Conservation (phyloP, 495 filamentous ascomycete genomes). For the Haplographium delicatum region DNA sequence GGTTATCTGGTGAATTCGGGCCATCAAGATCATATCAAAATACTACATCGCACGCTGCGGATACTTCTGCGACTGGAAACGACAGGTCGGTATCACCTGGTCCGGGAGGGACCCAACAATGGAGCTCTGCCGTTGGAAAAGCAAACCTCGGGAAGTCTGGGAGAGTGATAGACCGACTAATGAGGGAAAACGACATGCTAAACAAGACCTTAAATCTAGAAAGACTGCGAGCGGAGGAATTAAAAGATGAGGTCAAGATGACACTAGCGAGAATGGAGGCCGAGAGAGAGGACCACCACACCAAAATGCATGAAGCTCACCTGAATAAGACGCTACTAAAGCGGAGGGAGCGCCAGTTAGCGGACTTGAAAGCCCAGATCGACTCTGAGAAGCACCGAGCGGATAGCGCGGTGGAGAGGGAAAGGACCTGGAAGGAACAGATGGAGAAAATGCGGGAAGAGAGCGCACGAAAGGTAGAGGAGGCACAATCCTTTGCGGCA, state of each 20-base stretch:
- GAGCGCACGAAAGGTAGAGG: constrained; percentile 56
- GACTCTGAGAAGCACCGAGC: constrained; percentile 62
- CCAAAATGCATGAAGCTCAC: constrained; percentile 63
- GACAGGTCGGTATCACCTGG: neutral
- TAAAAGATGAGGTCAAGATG: constrained; percentile 63
- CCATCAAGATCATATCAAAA: constrained; percentile 7
- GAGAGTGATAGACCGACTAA: constrained; percentile 84
- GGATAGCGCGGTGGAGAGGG: constrained; percentile 50
- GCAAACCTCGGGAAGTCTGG: constrained; percentile 84
- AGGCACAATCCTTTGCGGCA: constrained; percentile 50
- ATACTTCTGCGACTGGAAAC: neutral
- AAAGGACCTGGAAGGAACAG: constrained; percentile 56
- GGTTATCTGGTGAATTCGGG: constrained; percentile 23
- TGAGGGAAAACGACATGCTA: constrained; percentile 81
- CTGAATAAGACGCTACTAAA: constrained; percentile 64
- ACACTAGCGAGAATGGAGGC: constrained; percentile 68
- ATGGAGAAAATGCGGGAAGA: constrained; percentile 57
- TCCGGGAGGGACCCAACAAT: constrained; percentile 32
- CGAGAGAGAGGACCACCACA: constrained; percentile 60
- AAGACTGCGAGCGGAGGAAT: constrained; percentile 65
- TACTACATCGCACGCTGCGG: too few species aligned
- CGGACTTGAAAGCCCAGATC: constrained; percentile 61
- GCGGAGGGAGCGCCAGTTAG: constrained; percentile 75
- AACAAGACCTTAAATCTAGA: constrained; percentile 76
- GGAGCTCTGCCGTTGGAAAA: constrained; percentile 73